phyloP scores from a whole-genome alignment of 2,329 filamentous ascomycete species.

The Diaporthe humulicola region DNA sequence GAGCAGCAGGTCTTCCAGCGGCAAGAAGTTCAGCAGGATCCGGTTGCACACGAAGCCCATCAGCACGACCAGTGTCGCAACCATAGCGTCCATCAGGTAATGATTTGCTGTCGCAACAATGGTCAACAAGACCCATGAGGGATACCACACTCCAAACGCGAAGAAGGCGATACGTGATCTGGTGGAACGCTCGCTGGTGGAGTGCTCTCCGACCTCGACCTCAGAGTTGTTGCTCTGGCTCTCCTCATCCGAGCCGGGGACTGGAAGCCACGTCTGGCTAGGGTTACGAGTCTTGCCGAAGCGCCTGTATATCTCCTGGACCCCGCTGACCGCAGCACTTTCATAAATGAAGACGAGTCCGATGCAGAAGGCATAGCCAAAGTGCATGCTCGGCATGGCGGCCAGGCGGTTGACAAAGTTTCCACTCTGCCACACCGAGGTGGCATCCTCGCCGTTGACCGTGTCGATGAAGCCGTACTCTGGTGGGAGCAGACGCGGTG shows the following conservation, averaged over 20 bases:
- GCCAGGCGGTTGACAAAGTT: constrained; percentile 71
- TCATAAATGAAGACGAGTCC: constrained; percentile 67
- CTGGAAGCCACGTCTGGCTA: constrained; percentile 37
- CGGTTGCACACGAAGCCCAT: constrained; percentile 69
- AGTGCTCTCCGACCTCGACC: constrained; percentile 9
- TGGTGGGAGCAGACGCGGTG: constrained; percentile 66
- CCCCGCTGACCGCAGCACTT: constrained; percentile 49
- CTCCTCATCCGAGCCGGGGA: constrained; percentile 35
- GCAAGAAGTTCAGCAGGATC: constrained; percentile 69
- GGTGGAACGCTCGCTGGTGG: constrained; percentile 37
- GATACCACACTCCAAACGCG: constrained; percentile 63
- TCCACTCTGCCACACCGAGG: constrained; percentile 66
- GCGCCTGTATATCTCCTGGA: constrained; percentile 37
- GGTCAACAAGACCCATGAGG: constrained; percentile 64
- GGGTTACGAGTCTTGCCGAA: constrained; percentile 39
- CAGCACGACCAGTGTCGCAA: constrained; percentile 71
- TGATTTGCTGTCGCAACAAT: constrained; percentile 75
- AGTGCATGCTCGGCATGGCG: constrained; percentile 70
- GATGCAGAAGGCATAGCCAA: constrained; percentile 68
- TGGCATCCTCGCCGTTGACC: constrained; percentile 63
- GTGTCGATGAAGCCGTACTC: constrained; percentile 67
- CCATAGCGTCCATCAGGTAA: constrained; percentile 76
- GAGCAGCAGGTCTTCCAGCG: constrained; percentile 75
- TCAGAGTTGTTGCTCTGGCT: constrained; percentile 8
- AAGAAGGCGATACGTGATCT: constrained; percentile 41